Evolutionary conservation across 192 early-diverging fungal genomes (phyloP), one percentile per base, ranked within the genome.

Genomic region (Mortierella claussenii): DNA sequence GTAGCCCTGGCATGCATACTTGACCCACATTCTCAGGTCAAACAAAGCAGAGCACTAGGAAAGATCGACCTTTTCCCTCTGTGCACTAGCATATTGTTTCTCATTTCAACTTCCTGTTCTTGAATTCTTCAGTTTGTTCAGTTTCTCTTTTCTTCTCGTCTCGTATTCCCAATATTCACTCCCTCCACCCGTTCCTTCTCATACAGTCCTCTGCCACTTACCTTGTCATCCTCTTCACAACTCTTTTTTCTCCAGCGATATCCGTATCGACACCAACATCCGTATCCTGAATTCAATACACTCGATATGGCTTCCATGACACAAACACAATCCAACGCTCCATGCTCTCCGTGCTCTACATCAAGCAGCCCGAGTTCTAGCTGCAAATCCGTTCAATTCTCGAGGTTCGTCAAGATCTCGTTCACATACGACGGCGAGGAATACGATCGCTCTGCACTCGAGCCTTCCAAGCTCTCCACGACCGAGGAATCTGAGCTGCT

Each of bases 341-440:
- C 42, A 43, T 20, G 36, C 64, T 40, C 33, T 49, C 33, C 36
- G 18, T 32, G 7, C 34, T 51, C 54, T 37, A 30, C 46, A 30
- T 50, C 52, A 6, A 32, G 11, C 62, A 24, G 18, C 40, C 48
- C 40, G 13, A 23, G 21, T 30, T n/a, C n/a, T n/a, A 36, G 32
- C 32, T 47, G 55, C 31, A 81, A 81, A 55, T 81, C 74, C 23
- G 80, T 81, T 21, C 80, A 81, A 34, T 81, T 81, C 58, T 81
- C 80, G 15, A 57, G 74, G 7, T 76, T 78, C 40, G 44, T 78
- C 50, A 76, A 78, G 31, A 70, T 81, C 55, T 70, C 73, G 5
- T 75, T 78, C 55, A 81, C 80, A 4, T 81, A 76, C 47, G 67
- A 65, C 26, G 65, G 66, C 30, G 80, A 81, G 30, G 80, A 81